phyloP scores from a whole-genome alignment of 2,329 filamentous ascomycete species.

The Cryphonectria parasitica region DNA sequence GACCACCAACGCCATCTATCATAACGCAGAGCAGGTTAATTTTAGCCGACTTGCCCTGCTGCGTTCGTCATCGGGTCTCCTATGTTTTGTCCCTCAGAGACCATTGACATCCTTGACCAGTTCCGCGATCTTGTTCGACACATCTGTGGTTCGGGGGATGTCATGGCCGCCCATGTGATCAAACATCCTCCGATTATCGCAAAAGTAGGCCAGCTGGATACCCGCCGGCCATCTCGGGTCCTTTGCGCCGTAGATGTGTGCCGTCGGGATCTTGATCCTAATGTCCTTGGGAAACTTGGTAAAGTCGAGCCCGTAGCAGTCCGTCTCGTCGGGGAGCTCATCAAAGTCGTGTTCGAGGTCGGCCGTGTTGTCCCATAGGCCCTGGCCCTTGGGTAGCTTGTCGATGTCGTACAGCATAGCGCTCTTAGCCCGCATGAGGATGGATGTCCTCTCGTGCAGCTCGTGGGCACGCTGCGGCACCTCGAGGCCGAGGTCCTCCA shows the following conservation, averaged over 20 bases:
- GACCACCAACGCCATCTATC: neutral
- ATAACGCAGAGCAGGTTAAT: neutral
- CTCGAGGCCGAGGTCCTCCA: conserved; percentile 41
- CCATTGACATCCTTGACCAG: conserved; percentile 33
- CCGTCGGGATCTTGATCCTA: conserved; percentile 41
- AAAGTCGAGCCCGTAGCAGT: conserved; percentile 43
- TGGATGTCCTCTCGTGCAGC: conserved; percentile 35
- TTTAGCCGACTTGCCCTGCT: neutral
- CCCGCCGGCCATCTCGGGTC: conserved; percentile 43
- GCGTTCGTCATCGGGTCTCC: neutral
- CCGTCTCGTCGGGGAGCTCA: conserved; percentile 34
- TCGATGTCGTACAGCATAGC: conserved; percentile 35
- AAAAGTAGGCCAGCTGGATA: conserved; percentile 43
- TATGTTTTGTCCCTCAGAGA: neutral
- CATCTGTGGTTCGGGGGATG: conserved; percentile 41
- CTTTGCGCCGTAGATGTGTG: conserved; percentile 42
- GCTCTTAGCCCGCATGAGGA: conserved; percentile 36
- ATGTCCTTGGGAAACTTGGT: conserved; percentile 38
- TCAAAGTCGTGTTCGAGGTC: conserved; percentile 39
- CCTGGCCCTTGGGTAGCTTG: conserved; percentile 34
- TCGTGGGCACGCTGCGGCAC: conserved; percentile 39
- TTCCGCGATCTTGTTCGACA: conserved; percentile 38
- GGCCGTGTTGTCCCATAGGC: conserved; percentile 41
- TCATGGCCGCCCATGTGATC: conserved; percentile 45
- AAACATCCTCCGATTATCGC: conserved; percentile 38